Percentiles rank a stretch among this genome's conserved stretches.
phyloP scores from a whole-genome alignment of 1,139 yeast species.

The Lodderomyces oxycetoniae region DNA sequence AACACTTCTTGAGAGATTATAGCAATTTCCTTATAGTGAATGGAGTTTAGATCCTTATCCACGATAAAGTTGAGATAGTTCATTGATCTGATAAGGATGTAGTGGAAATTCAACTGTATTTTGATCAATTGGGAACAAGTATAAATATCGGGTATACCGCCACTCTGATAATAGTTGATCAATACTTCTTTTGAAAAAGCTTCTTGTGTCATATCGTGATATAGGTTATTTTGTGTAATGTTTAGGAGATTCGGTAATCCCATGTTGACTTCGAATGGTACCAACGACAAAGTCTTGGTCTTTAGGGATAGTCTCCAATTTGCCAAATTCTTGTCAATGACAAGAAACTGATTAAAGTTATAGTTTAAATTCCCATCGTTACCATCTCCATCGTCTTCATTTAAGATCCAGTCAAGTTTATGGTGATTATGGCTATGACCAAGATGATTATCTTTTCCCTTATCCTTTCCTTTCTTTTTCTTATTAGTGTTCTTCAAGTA shows the following conservation, averaged over 20 bases:
- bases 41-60: constrained; percentile 39
- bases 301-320: constrained; percentile 42
- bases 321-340: constrained; percentile 41
- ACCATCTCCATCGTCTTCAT: constrained; percentile 49
- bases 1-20: constrained; percentile 39
- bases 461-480: constrained; percentile 16
- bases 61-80: constrained; percentile 45
- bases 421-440: constrained; percentile 21
- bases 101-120: constrained; percentile 44
- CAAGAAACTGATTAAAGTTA: constrained; percentile 41
- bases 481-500: constrained; percentile 31
- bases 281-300: constrained; percentile 24
- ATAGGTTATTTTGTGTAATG: constrained; percentile 25
- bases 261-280: constrained; percentile 32
- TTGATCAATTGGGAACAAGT: constrained; percentile 41
- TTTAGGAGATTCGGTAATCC: constrained; percentile 30
- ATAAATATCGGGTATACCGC: constrained; percentile 40
- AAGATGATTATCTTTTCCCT: constrained; percentile 14
- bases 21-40: constrained; percentile 34
- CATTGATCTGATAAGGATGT: constrained; percentile 39
- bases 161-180: constrained; percentile 27
- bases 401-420: constrained; percentile 41
- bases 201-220: constrained; percentile 25
- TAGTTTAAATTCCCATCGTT: constrained; percentile 49
- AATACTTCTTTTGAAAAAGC: constrained; percentile 30